Evolutionary conservation across 805 yeast genomes (phyloP).

Genomic region (Suhomyces emberorum): DNA sequence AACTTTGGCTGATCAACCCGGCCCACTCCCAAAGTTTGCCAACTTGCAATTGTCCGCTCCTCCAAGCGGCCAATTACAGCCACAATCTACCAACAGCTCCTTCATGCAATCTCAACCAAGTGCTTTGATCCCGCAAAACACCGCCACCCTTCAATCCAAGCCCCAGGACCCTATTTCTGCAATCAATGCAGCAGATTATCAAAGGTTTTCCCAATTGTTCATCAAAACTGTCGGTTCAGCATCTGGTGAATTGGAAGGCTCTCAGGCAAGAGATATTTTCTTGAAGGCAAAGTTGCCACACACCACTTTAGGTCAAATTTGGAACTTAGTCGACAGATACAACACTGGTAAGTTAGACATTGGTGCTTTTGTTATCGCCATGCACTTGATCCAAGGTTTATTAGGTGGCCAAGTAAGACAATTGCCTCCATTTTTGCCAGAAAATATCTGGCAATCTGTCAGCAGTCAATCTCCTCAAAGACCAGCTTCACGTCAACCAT

Average conservation of each 20-base stretch:
- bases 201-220: conserved; percentile 68
- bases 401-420: conserved; percentile 62
- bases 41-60: conserved; percentile 19
- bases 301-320: conserved; percentile 73
- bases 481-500: conserved; percentile 23
- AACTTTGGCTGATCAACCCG: conserved; percentile 51
- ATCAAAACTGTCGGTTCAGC: conserved; percentile 60
- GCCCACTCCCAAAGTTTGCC: conserved; percentile 63
- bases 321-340: conserved; percentile 82
- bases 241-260: conserved; percentile 61
- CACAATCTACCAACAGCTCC: conserved; percentile 38
- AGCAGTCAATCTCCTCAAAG: conserved; percentile 28
- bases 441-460: conserved; percentile 39
- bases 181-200: conserved; percentile 54
- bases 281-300: conserved; percentile 85
- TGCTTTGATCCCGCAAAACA: conserved; percentile 33
- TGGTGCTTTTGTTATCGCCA: conserved; percentile 83
- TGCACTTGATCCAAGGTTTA: conserved; percentile 88
- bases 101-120: conserved; percentile 42
- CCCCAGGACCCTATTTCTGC: conserved; percentile 42
- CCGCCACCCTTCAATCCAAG: conserved; percentile 30
- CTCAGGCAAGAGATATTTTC: conserved; percentile 81
- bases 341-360: conserved; percentile 69
- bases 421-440: conserved; percentile 46
- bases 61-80: conserved; percentile 17